Conservation (phyloP, 495 filamentous ascomycete species). For the Xylaria sp. region DNA sequence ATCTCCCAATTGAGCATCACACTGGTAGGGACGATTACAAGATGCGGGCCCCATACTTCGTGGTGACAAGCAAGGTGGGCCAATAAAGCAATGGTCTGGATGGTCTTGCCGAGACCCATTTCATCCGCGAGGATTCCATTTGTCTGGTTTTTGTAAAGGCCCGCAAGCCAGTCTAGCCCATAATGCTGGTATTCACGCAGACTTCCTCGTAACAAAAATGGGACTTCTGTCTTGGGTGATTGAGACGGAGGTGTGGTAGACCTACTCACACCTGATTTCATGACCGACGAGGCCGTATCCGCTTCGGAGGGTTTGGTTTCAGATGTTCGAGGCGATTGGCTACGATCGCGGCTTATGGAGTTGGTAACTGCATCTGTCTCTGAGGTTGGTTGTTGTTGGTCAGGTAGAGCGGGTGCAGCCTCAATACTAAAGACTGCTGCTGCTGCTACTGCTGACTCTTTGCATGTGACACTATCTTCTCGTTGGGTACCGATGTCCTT, state of each 20-base stretch:
- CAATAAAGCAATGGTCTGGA: constrained; percentile 94
- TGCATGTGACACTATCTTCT: constrained; percentile 37
- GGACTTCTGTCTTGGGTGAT: constrained; percentile 74
- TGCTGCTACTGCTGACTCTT: constrained; percentile 9
- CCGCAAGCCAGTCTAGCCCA: constrained; percentile 95
- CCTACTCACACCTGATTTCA: constrained; percentile 52
- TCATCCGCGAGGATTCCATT: constrained; percentile 99
- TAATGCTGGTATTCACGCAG: constrained; percentile 96
- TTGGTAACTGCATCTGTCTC: constrained; percentile 49
- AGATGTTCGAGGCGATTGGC: constrained; percentile 65
- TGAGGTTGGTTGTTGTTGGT: constrained; percentile 36
- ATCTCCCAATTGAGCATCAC: constrained; percentile 99
- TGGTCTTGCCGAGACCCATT: constrained; percentile 99
- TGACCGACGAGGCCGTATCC: constrained; percentile 69
- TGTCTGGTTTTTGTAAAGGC: constrained; percentile 87
- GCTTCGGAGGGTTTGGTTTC: constrained; percentile 72
- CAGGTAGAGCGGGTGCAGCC: constrained; percentile 30
- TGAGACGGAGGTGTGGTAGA: constrained; percentile 52
- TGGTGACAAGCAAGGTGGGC: constrained; percentile 93
- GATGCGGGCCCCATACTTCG: constrained; percentile 93
- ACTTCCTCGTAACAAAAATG: constrained; percentile 87
- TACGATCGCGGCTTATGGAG: constrained; percentile 51
- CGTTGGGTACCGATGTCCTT: constrained; percentile 43
- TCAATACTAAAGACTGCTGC: constrained; percentile 34
- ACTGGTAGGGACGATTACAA: constrained; percentile 96